Base-by-base conservation (phyloP, 305 asterid genomes). In the Fraxinus floribunda region DNA sequence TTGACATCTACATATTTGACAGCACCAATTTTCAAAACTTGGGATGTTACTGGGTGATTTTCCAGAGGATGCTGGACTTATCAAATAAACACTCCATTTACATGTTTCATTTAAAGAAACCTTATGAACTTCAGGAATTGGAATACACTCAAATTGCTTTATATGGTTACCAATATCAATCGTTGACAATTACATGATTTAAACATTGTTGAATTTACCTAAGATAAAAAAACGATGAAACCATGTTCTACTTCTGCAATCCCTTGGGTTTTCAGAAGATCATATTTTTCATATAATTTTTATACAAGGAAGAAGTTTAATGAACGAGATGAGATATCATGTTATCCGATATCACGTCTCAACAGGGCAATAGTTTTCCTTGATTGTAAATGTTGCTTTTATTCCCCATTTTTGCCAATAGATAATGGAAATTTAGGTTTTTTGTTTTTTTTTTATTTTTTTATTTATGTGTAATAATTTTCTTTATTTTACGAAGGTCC, bases 401-500 rank as follows among this genome's bases (percentile, higher is more conserved):
- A 38, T 41, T 38, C 10, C 75, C 49, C 52, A 81, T 77, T 74
- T 66, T 66, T 77, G 24, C 35, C 62, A 49, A 72, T 36, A 29
- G 84, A 83, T 73, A 62, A 77, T 79, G 52, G 3, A 41, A 74
- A 34, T 66, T 77, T 82, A 78, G 20, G 44, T 72, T 2, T 11
- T 18, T 34, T 34, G 4, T 34, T 34, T 41, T 41, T 41, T 34
- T 34, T 41, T 41, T 41, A 9, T 73, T 30, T 18, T 22, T 7
- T 66, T 79, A 68, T 74, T 24, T 66, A 55, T 44, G 66, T 64
- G 34, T 82, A 83, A 86, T 49, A 62, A 64, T 75, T 87, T 83
- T 81, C 77, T 87, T 38, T 87, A 70, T 82, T 88, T 81, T 84
- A 76, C 82, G 26, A 84, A 95, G 99, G 97, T 87, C 98, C 99